These are phyloP conservation scores for Diaporthe citrichinensis DNA, from an alignment of 2,329 filamentous ascomycete genomes.

Conservation along the genomic window DNA sequence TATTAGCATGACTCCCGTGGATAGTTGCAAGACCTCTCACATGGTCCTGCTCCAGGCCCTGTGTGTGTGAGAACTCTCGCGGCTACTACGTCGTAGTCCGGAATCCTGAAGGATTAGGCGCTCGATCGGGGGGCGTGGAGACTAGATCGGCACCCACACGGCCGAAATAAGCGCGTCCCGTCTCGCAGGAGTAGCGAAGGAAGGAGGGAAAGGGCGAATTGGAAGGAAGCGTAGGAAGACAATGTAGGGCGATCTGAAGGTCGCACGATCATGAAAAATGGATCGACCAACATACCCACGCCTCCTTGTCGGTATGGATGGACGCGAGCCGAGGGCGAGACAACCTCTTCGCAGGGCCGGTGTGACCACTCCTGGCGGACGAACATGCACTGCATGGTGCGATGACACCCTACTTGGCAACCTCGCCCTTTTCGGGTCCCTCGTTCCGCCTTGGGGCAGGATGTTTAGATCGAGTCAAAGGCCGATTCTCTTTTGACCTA, in stretches of 20 bases:
- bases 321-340: not conserved
- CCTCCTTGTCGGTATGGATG: too few relatives aligned
- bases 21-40: too few relatives aligned
- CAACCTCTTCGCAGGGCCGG: slow-evolving; percentile 20
- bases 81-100: not conserved
- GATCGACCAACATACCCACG: not conserved
- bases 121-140: not conserved
- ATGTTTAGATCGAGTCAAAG: not conserved
- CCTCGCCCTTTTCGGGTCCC: not conserved
- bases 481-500: not conserved
- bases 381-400: slow-evolving; percentile 9
- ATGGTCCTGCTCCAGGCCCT: not conserved
- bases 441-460: not conserved
- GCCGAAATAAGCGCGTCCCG: slow-evolving; percentile 16
- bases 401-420: slow-evolving; percentile 9
- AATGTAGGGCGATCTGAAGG: too few relatives aligned
- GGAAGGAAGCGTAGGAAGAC: not conserved
- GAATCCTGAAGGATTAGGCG: slow-evolving; percentile 29
- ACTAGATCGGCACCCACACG: not conserved
- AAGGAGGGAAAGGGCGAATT: not conserved
- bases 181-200: not conserved
- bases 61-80: not conserved
- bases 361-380: not conserved
- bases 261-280: not conserved
- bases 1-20: not conserved